Percentiles rank a stretch among this genome's conserved stretches.
These are phyloP conservation scores for Vanilla planifolia DNA, from an alignment of 106 monocot species.

Conservation along the genomic window DNA sequence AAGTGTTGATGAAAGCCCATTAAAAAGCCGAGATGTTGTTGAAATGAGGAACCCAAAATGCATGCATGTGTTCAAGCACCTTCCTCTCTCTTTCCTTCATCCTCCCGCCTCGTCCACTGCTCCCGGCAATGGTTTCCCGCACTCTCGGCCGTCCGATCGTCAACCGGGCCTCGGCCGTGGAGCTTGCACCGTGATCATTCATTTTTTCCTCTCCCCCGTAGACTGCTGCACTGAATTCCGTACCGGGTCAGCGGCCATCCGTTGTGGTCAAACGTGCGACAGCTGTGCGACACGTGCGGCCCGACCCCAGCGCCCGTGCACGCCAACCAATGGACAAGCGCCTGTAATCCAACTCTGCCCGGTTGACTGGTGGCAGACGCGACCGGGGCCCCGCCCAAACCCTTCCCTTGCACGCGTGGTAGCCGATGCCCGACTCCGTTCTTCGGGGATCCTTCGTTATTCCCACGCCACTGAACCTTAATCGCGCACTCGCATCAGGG, in stretches of 20 bases:
- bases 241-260: background rate
- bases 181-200: too few relatives aligned
- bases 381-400: background rate
- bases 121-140: too few relatives aligned
- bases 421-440: background rate
- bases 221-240: background rate
- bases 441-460: background rate
- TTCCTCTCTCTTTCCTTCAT: too few relatives aligned
- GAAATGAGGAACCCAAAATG: too few relatives aligned
- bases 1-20: too few relatives aligned
- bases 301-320: background rate
- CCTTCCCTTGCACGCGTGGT: background rate
- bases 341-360: conserved; percentile 13
- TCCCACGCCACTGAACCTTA: too few relatives aligned
- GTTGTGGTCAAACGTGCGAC: conserved; percentile 6
- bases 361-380: conserved; percentile 14
- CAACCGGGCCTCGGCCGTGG: too few relatives aligned
- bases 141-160: too few relatives aligned
- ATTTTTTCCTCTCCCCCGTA: too few relatives aligned
- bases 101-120: too few relatives aligned
- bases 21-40: too few relatives aligned
- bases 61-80: too few relatives aligned
- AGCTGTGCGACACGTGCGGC: conserved; percentile 17
- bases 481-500: background rate
- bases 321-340: background rate